These are phyloP conservation scores for Eragrostis curvula DNA, from an alignment of 176 grass and related monocot species.

Conservation along the genomic window DNA sequence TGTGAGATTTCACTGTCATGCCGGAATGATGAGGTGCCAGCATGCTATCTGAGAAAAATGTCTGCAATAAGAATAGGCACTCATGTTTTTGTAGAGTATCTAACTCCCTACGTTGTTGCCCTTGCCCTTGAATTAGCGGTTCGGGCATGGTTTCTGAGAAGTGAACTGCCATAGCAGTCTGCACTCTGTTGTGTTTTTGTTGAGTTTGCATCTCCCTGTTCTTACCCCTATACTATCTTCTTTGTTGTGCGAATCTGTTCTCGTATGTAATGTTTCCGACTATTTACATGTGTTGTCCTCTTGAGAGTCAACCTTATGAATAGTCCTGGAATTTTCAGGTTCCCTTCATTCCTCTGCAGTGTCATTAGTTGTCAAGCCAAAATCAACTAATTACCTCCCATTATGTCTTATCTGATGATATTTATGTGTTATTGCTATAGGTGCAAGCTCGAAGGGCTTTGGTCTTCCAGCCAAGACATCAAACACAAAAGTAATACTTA, in stretches of 20 bases:
- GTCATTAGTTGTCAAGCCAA: too few relatives aligned
- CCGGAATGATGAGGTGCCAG: neutral
- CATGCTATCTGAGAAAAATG: neutral
- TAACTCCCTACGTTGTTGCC: neutral
- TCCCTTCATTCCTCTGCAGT: neutral
- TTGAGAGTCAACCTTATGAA: neutral
- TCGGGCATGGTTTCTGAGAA: neutral
- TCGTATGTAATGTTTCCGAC: neutral
- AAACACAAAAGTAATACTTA: slow-evolving; percentile 90
- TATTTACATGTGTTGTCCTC: neutral
- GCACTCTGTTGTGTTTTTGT: neutral
- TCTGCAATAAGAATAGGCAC: neutral
- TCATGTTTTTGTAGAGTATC: neutral
- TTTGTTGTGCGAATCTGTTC: neutral
- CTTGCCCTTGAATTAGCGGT: neutral
- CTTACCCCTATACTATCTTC: neutral
- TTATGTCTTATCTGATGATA: slow-evolving; percentile 25
- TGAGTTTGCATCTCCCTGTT: neutral
- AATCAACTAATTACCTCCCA: neutral
- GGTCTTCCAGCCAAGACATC: slow-evolving; percentile 72
- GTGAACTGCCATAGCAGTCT: neutral
- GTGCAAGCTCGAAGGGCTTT: slow-evolving; percentile 57
- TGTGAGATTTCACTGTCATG: neutral
- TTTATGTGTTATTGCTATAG: slow-evolving; percentile 43
- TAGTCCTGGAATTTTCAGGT: neutral